These are phyloP conservation scores for Clitopilus passeckerianus DNA, from an alignment of 768 basidiomycete genomes.

Conservation along the genomic window DNA sequence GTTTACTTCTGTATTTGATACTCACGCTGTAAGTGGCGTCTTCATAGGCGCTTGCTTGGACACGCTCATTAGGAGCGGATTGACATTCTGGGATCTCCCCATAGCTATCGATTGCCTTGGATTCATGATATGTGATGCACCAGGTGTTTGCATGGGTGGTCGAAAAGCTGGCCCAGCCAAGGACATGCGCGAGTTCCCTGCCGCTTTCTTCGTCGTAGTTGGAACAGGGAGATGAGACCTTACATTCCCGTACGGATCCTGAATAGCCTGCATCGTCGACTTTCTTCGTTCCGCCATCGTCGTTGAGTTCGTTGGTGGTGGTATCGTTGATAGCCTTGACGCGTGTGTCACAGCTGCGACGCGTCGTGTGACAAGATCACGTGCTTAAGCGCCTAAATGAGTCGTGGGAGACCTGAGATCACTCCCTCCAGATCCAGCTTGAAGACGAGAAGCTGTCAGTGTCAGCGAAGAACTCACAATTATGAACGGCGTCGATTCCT, in stretches of 20 bases:
- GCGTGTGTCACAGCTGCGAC: constrained; percentile 8
- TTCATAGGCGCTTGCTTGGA: constrained; percentile 59
- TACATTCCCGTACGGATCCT: constrained; percentile 42
- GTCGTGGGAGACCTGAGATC: background rate
- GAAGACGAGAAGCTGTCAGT: background rate
- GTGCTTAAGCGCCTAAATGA: constrained; percentile 15
- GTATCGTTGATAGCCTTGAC: constrained; percentile 1
- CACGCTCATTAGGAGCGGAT: constrained; percentile 65
- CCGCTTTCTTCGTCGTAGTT: constrained; percentile 68
- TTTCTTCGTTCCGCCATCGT: constrained; percentile 33
- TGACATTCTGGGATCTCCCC: constrained; percentile 63
- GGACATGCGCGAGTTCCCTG: constrained; percentile 58
- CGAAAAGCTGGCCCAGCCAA: constrained; percentile 73
- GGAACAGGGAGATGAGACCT: constrained; percentile 73
- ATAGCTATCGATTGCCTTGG: constrained; percentile 54
- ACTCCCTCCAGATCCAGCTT: too few species aligned
- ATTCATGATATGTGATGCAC: constrained; percentile 33
- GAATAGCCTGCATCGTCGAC: constrained; percentile 51
- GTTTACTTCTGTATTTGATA: background rate
- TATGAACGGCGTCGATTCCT: background rate
- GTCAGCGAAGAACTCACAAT: background rate
- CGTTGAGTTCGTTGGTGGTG: constrained; percentile 16
- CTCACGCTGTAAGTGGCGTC: constrained; percentile 73
- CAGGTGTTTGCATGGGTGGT: constrained; percentile 39
- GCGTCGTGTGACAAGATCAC: constrained; percentile 20